A percentile compares a stretch with the other conserved stretches of the same genome.
Conservation (phyloP, 2,329 filamentous ascomycete species). For the Fusarium sp. region DNA sequence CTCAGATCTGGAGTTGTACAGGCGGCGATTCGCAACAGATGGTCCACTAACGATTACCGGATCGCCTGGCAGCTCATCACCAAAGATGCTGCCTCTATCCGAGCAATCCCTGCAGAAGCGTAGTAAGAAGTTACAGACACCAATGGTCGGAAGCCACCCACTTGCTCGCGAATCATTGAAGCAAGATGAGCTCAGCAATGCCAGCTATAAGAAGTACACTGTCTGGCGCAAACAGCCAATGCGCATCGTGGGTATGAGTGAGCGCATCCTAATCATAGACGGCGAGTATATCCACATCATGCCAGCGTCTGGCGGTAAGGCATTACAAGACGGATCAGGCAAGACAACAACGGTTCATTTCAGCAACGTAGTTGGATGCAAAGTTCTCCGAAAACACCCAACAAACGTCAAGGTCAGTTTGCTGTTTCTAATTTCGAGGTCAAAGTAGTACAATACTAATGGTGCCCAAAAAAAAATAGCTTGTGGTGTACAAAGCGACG, state of each 20-base stretch:
- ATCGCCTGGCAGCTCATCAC: slow-evolving; percentile 77
- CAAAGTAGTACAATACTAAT: slow-evolving; percentile 19
- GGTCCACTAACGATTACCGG: slow-evolving; percentile 76
- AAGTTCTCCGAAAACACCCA: slow-evolving; percentile 83
- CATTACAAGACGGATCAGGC: slow-evolving; percentile 71
- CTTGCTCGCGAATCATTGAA: slow-evolving; percentile 74
- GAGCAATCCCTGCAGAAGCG: slow-evolving; percentile 62
- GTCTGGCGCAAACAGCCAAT: slow-evolving; percentile 88
- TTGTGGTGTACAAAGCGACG: slow-evolving; percentile 79
- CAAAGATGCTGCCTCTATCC: slow-evolving; percentile 70
- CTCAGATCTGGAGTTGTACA: slow-evolving; percentile 80
- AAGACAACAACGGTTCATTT: slow-evolving; percentile 88
- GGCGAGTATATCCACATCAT: slow-evolving; percentile 90
- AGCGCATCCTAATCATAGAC: slow-evolving; percentile 82
- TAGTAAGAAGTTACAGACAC: slow-evolving; percentile 63
- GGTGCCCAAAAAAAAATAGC: slow-evolving; percentile 56
- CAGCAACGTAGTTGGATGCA: slow-evolving; percentile 84
- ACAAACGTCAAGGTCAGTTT: slow-evolving; percentile 79
- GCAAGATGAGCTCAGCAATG: slow-evolving; percentile 69
- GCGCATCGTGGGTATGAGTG: slow-evolving; percentile 81
- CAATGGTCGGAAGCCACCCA: slow-evolving; percentile 72
- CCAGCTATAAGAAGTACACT: slow-evolving; percentile 80
- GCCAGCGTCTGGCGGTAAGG: slow-evolving; percentile 76
- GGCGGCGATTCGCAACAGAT: slow-evolving; percentile 81
- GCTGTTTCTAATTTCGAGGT: background rate